Evolutionary conservation across 495 filamentous ascomycete genomes (phyloP).

Genomic region (Annulohypoxylon nitens): DNA sequence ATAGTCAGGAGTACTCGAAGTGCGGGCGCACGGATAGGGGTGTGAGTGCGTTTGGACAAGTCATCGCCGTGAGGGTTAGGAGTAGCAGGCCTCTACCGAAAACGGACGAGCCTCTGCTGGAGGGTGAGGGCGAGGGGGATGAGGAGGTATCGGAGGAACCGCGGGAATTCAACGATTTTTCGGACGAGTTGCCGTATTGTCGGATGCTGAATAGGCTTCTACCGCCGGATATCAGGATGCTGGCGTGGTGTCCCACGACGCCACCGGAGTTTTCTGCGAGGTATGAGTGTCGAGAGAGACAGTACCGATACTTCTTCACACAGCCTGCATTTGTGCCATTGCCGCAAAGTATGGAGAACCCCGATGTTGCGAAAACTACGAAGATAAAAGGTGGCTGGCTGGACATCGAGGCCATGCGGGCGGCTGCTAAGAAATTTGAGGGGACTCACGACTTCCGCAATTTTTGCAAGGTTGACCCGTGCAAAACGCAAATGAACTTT

Average conservation of each 20-base stretch:
- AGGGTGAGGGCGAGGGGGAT: slow-evolving; percentile 17
- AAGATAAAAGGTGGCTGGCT: slow-evolving; percentile 65
- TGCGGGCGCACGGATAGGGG: slow-evolving; percentile 93
- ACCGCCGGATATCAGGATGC: slow-evolving; percentile 86
- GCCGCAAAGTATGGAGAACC: slow-evolving; percentile 53
- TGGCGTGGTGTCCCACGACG: slow-evolving; percentile 92
- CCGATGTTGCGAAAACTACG: slow-evolving; percentile 42
- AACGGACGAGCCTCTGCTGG: slow-evolving; percentile 33
- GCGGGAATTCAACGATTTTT: slow-evolving; percentile 75
- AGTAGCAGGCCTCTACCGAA: slow-evolving; percentile 73
- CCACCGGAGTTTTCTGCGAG: slow-evolving; percentile 86
- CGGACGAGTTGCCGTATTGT: slow-evolving; percentile 86
- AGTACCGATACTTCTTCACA: slow-evolving; percentile 97
- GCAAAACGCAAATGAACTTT: slow-evolving; percentile 88
- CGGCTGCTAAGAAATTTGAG: slow-evolving; percentile 81
- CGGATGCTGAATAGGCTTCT: slow-evolving; percentile 86
- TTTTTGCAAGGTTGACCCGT: slow-evolving; percentile 90
- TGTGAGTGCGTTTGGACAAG: slow-evolving; percentile 97
- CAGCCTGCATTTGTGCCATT: slow-evolving; percentile 83
- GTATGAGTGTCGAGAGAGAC: slow-evolving; percentile 90
- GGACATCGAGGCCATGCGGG: slow-evolving; percentile 87
- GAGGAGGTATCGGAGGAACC: slow-evolving; percentile 25
- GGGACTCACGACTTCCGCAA: slow-evolving; percentile 96
- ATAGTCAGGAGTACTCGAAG: slow-evolving; percentile 89
- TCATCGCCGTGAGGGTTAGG: slow-evolving; percentile 83